Evolutionary conservation across 1,139 yeast species (phyloP).

Genomic region (Zygotorulaspora mrakii): DNA sequence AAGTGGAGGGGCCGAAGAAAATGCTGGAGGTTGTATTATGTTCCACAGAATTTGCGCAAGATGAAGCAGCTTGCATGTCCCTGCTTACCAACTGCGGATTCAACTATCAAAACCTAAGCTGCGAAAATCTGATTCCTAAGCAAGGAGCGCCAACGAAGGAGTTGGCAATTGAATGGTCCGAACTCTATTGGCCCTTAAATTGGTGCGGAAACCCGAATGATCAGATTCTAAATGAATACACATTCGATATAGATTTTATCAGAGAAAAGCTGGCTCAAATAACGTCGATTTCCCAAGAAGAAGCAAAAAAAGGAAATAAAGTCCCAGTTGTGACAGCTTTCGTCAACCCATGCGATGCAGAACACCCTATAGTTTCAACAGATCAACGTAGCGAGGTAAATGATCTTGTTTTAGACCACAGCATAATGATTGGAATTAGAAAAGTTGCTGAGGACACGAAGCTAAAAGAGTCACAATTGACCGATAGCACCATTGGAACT

Average conservation of each 20-base stretch:
- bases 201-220: conserved; percentile 93
- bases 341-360: conserved; percentile 39
- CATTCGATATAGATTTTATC: conserved; percentile 47
- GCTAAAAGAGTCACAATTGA: conserved; percentile 11
- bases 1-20: conserved; percentile 16
- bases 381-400: conserved; percentile 40
- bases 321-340: conserved; percentile 31
- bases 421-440: conserved; percentile 68
- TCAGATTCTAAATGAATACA: conserved; percentile 56
- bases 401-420: conserved; percentile 58
- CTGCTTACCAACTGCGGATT: conserved; percentile 22
- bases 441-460: conserved; percentile 46
- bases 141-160: conserved; percentile 63
- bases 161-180: conserved; percentile 60
- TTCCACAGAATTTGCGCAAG: conserved; percentile 25
- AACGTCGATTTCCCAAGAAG: conserved; percentile 30
- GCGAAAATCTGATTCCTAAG: conserved; percentile 43
- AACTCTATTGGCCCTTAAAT: conserved; percentile 73
- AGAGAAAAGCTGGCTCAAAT: conserved; percentile 41
- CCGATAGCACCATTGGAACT: conserved; percentile 23
- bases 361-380: conserved; percentile 36
- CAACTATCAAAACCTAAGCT: conserved; percentile 30
- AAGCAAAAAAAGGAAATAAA: conserved; percentile 12
- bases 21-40: conserved; percentile 39
- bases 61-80: conserved; percentile 19